phyloP scores from a whole-genome alignment of 1,284 basidiomycete species.

The Ustilago curta region DNA sequence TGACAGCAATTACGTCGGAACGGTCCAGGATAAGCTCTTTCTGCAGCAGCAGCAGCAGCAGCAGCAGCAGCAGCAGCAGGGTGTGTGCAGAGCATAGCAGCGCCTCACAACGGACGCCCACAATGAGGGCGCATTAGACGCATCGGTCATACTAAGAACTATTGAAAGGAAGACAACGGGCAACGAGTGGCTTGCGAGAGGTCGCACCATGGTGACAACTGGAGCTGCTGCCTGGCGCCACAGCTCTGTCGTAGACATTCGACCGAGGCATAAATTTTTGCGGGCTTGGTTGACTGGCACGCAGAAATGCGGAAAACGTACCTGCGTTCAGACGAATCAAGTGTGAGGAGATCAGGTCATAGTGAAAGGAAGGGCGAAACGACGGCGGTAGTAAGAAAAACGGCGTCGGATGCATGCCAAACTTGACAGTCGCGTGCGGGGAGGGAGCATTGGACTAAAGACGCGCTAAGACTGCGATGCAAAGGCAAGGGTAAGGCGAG shows the following conservation, averaged over 20 bases:
- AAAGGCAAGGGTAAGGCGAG: not conserved
- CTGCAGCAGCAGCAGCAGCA: no score
- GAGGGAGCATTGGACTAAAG: not conserved
- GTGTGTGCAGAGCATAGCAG: conserved; percentile 5
- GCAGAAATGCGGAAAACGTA: conserved; percentile 21
- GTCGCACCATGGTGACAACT: not conserved
- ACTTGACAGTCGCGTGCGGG: conserved; percentile 6
- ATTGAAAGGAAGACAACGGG: not conserved
- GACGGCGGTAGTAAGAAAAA: not conserved
- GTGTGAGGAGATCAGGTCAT: not conserved
- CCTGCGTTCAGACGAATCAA: not conserved
- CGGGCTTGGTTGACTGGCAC: conserved; percentile 8
- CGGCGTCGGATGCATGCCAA: conserved; percentile 7
- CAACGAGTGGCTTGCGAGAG: not conserved
- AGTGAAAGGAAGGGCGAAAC: not conserved
- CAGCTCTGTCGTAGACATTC: not conserved
- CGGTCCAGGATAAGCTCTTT: conserved; percentile 19
- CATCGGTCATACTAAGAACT: conserved; percentile 14
- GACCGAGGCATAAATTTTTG: not conserved
- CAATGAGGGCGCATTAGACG: conserved; percentile 1
- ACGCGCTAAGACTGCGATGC: not conserved
- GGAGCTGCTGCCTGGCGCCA: no score
- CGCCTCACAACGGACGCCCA: not conserved
- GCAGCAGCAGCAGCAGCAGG: no score
- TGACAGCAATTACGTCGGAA: conserved; percentile 17